A percentile compares a stretch with the other conserved stretches of the same genome.
phyloP scores from a whole-genome alignment of 1,139 yeast genomes.

The Pichia sp. region DNA sequence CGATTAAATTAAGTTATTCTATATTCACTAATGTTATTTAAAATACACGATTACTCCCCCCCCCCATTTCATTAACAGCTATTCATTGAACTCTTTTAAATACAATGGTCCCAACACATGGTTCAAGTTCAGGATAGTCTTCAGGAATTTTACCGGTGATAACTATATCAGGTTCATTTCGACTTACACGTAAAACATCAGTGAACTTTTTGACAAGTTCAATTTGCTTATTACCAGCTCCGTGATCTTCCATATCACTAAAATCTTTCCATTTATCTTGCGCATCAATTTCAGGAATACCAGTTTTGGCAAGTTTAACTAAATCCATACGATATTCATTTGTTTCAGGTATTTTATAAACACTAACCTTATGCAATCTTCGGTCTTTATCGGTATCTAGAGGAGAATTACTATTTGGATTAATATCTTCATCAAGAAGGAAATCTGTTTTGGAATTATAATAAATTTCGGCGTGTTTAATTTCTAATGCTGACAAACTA shows the following conservation, averaged over 20 bases:
- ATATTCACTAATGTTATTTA: not conserved
- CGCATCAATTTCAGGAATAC: slow-evolving; percentile 13
- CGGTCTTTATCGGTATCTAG: slow-evolving; percentile 13
- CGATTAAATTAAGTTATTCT: no score
- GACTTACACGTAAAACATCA: slow-evolving; percentile 15
- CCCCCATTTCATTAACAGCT: not conserved
- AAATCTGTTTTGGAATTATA: slow-evolving; percentile 21
- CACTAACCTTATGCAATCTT: slow-evolving; percentile 17
- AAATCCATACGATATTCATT: slow-evolving; percentile 21
- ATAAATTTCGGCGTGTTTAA: slow-evolving; percentile 18
- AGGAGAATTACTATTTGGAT: slow-evolving; percentile 7
- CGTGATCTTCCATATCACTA: slow-evolving; percentile 12
- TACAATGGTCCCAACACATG: slow-evolving; percentile 18
- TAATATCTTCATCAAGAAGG: slow-evolving; percentile 15
- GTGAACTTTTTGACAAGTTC: slow-evolving; percentile 15
- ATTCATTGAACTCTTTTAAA: slow-evolving; percentile 14
- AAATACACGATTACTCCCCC: not conserved
- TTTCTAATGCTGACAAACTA: slow-evolving; percentile 12
- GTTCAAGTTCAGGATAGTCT: slow-evolving; percentile 15
- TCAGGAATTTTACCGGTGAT: slow-evolving; percentile 14
- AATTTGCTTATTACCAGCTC: slow-evolving; percentile 10
- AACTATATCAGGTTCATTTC: slow-evolving; percentile 22
- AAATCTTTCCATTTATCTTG: slow-evolving; percentile 23
- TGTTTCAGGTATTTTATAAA: slow-evolving; percentile 15
- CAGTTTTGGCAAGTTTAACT: slow-evolving; percentile 17